Percentiles rank a stretch among this genome's conserved stretches.
Conservation (phyloP, 2,329 filamentous ascomycete genomes). For the Dothideomycetidae sp. region DNA sequence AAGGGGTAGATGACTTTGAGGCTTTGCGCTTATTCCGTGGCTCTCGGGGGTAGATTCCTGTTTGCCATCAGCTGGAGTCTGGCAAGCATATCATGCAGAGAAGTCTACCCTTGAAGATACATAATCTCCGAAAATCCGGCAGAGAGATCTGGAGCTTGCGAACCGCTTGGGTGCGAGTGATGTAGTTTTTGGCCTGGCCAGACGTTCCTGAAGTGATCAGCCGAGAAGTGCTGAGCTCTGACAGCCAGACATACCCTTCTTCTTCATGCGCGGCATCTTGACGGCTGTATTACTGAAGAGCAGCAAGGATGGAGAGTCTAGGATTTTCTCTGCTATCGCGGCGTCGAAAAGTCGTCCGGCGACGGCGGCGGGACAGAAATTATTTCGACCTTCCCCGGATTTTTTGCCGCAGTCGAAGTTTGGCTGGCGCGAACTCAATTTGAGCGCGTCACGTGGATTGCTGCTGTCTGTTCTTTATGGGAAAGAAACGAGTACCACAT, state of each 20-base stretch:
- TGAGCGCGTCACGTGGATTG: not conserved
- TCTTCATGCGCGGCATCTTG: slow-evolving; percentile 58
- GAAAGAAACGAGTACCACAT: no score
- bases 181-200: slow-evolving; percentile 94
- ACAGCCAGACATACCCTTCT: slow-evolving; percentile 50
- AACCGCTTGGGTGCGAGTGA: slow-evolving; percentile 91
- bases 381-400: slow-evolving; percentile 3
- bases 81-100: not conserved
- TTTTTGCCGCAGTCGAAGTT: slow-evolving; percentile 8
- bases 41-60: slow-evolving; percentile 88
- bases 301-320: not conserved
- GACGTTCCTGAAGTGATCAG: slow-evolving; percentile 45
- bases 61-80: slow-evolving; percentile 12
- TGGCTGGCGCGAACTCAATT: slow-evolving; percentile 6
- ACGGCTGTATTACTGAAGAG: not conserved
- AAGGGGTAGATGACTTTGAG: slow-evolving; percentile 74
- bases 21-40: slow-evolving; percentile 95
- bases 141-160: slow-evolving; percentile 96
- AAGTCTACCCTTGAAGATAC: slow-evolving; percentile 78
- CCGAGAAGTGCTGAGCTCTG: not conserved
- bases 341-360: not conserved
- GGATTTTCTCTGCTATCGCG: no score
- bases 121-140: slow-evolving; percentile 92
- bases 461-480: no score
- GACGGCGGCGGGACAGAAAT: no score